These are phyloP conservation scores for Pseudogymnoascus sp. DNA, from an alignment of 2,329 filamentous ascomycete species.

Conservation along the genomic window DNA sequence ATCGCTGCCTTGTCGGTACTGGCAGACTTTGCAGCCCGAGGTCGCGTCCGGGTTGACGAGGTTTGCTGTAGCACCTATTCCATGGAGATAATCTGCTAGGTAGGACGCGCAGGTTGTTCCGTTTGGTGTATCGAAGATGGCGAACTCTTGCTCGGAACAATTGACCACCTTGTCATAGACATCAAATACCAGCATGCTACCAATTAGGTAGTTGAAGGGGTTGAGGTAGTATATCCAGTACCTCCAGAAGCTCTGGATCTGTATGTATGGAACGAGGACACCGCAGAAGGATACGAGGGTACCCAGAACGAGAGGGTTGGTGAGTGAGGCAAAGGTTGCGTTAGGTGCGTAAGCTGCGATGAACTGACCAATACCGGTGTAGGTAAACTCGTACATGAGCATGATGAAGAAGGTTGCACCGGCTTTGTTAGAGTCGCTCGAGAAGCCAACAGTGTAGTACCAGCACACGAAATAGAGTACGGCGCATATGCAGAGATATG, in stretches of 20 bases:
- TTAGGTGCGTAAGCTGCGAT: conserved; percentile 56
- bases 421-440: conserved; percentile 27
- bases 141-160: conserved; percentile 44
- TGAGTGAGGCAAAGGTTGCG: conserved; percentile 50
- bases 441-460: conserved; percentile 48
- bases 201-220: conserved; percentile 56
- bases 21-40: conserved; percentile 51
- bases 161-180: conserved; percentile 40
- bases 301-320: conserved; percentile 49
- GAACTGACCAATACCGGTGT: conserved; percentile 55
- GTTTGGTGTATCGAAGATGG: conserved; percentile 31
- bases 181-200: conserved; percentile 47
- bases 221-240: conserved; percentile 49
- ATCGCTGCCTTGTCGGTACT: conserved; percentile 45
- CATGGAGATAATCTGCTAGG: conserved; percentile 43
- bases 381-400: conserved; percentile 53
- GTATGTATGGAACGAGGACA: conserved; percentile 60
- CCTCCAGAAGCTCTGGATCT: conserved; percentile 60
- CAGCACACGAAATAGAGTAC: conserved; percentile 44
- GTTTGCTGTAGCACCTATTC: conserved; percentile 31
- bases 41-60: conserved; percentile 55
- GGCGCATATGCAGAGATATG: conserved; percentile 37
- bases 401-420: conserved; percentile 49
- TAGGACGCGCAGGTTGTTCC: conserved; percentile 53
- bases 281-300: conserved; percentile 69